Evolutionary conservation across 768 basidiomycete species (phyloP), one percentile per base, ranked within the genome.

Genomic region (Gelatoporia subvermispora): DNA sequence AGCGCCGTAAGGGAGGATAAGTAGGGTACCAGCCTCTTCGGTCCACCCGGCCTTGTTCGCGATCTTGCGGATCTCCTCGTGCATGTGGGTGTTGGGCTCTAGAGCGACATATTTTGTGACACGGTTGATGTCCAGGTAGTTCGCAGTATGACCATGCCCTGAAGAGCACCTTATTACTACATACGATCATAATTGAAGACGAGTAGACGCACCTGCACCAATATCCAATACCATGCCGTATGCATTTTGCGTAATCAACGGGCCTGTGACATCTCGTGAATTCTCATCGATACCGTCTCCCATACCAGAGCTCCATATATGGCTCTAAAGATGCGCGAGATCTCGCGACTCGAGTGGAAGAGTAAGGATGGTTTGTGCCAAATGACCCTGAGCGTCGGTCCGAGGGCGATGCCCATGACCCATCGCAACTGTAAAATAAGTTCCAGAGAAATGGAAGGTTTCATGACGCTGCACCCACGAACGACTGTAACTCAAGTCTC

Each of bases 31-130:
- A 15, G 73, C 69, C 15, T 64, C 64, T 54, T 84, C 82, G 9
- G 47, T 65, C 59, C 73, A 85, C 1, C 85, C 84, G 4, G 69
- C 74, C 2, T 63, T 60, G 22, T 66, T 60, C 3, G 85, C 86
- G 3, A 62, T 59, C 1, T 57, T 60, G 21, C 79, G 74, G 34
- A 90, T 75, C 16, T 69, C 59, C 4, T 66, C 48, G 58, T 88
- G 84, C 85, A 88, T 85, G 46, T 68, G 63, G 4, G 53, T 46
- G 55, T 88, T 89, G 5, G 88, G 87, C 57, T 89, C 87, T 4
- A 89, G 61, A 1, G 85, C 87, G 41, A 88, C 68, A 54, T 89
- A 88, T 60, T 71, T 78, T 1, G 77, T 74, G 17, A 88, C 81
- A 23, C 65, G 68, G 1, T 57, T 51, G 24, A 60, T 68, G 48